A percentile compares a stretch with the other conserved stretches of the same genome.
Conservation (phyloP, 108 stramenopile species). For the Mediolabrus comicus region DNA sequence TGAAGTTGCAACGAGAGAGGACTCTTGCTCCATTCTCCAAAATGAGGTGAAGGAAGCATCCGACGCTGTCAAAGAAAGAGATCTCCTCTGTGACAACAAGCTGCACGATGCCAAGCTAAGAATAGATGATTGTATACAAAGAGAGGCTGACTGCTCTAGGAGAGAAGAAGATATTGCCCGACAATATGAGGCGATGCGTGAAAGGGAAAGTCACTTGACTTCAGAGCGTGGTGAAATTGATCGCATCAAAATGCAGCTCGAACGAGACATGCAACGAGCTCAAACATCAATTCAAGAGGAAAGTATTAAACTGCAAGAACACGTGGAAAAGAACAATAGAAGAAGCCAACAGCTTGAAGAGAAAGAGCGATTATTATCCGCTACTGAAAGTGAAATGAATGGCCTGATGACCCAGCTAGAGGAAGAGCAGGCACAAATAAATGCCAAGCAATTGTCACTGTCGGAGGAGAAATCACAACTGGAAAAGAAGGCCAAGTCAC, state of each 20-base stretch:
- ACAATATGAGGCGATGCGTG: slow-evolving; percentile 1
- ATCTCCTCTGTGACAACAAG: slow-evolving; percentile 30
- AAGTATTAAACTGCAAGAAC: slow-evolving; percentile 17
- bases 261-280: slow-evolving; percentile 19
- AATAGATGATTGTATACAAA: slow-evolving; percentile 30
- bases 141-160: slow-evolving; percentile 16
- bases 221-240: slow-evolving; percentile 13
- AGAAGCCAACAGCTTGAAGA: slow-evolving; percentile 12
- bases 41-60: slow-evolving; percentile 16
- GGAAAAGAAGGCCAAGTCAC: slow-evolving; percentile 9
- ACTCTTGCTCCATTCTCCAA: slow-evolving; percentile 6
- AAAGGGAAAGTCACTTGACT: neutral
- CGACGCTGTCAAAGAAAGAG: slow-evolving; percentile 27
- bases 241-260: slow-evolving; percentile 19
- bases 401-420: slow-evolving; percentile 30
- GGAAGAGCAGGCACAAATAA: slow-evolving; percentile 17
- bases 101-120: slow-evolving; percentile 31
- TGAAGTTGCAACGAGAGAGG: slow-evolving; percentile 21
- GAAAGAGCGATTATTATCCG: slow-evolving; percentile 22
- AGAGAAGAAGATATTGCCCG: slow-evolving; percentile 7
- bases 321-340: slow-evolving; percentile 9
- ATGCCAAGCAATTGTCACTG: slow-evolving; percentile 12
- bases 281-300: slow-evolving; percentile 25
- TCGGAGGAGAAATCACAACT: slow-evolving; percentile 21
- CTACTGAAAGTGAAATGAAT: slow-evolving; percentile 27